Evolutionary conservation across 2,329 filamentous ascomycete genomes (phyloP).

Genomic region (Zarea fungicola): DNA sequence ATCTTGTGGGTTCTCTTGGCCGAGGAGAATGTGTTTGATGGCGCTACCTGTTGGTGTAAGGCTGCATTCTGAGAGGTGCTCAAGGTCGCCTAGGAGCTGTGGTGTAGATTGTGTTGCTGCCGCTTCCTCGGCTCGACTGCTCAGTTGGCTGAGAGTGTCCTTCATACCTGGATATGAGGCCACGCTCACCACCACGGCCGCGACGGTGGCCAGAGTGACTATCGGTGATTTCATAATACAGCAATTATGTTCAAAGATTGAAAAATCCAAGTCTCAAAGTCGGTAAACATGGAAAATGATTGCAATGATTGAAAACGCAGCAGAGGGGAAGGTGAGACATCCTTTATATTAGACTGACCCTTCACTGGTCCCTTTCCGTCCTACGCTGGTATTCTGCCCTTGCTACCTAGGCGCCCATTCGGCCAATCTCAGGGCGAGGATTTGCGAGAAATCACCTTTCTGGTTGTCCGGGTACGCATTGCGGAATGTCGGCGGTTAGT

Average conservation of each 20-base stretch:
- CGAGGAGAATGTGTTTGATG: conserved; percentile 30
- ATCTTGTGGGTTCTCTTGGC: conserved; percentile 17
- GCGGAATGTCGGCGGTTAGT: no score
- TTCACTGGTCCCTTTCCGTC: no score
- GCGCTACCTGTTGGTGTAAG: conserved; percentile 26
- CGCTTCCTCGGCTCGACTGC: background rate
- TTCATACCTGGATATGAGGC: background rate
- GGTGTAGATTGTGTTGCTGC: background rate
- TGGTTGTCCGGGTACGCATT: no score
- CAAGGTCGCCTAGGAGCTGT: conserved; percentile 31
- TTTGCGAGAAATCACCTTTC: no score
- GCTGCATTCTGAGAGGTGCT: conserved; percentile 20
- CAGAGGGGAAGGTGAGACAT: no score
- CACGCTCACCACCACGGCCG: background rate
- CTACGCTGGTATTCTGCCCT: no score
- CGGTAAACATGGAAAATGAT: background rate
- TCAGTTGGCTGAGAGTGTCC: background rate
- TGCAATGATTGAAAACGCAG: background rate
- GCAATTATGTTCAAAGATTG: background rate
- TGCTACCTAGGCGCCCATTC: no score
- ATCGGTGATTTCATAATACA: background rate
- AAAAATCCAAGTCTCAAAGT: no score
- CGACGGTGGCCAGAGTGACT: background rate
- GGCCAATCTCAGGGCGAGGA: no score
- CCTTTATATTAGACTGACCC: no score